Conservation (phyloP, 1,139 yeast species). For the Saccharomycopsis phalli region DNA sequence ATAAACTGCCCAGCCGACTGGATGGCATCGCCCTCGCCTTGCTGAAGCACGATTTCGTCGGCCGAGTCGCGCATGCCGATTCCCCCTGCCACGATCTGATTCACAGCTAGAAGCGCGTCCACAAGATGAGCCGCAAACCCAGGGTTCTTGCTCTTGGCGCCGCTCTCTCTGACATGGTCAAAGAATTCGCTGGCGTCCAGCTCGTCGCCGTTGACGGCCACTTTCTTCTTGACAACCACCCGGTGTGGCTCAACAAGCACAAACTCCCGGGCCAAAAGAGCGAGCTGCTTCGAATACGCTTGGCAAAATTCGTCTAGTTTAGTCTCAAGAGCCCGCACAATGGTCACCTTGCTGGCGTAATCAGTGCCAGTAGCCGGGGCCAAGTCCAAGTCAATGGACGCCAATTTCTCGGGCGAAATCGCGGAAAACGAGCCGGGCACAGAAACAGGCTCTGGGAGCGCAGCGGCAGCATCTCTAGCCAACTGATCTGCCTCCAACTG, state of each 20-base stretch:
- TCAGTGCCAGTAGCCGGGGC: slow-evolving; percentile 1
- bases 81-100: no score
- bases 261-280: no score
- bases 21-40: no score
- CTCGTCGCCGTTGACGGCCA: background rate
- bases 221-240: background rate
- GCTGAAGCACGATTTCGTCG: no score
- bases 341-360: slow-evolving; percentile 5
- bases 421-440: slow-evolving; percentile 10
- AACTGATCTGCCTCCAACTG: background rate
- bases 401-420: slow-evolving; percentile 8
- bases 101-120: no score
- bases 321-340: slow-evolving; percentile 3
- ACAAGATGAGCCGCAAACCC: no score
- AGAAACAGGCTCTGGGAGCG: background rate
- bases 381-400: background rate
- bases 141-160: background rate
- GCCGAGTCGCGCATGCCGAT: no score
- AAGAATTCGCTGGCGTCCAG: background rate
- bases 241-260: no score
- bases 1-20: background rate
- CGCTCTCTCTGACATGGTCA: background rate
- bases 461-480: background rate
- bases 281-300: no score
- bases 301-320: background rate